phyloP scores from a whole-genome alignment of 225 moss, liverwort and hornwort genomes.

The Climacium dendroides region DNA sequence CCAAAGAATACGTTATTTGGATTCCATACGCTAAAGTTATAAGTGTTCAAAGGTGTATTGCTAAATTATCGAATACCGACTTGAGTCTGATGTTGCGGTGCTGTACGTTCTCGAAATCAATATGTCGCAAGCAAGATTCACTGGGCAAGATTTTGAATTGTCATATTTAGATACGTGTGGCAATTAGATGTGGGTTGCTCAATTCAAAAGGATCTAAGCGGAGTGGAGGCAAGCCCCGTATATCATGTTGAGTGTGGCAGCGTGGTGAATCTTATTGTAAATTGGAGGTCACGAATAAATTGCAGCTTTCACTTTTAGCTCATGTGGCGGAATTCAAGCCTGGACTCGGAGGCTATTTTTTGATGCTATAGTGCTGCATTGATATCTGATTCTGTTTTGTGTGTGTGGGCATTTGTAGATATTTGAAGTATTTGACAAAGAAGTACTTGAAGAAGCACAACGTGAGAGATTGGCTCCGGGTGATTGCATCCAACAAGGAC shows the following conservation, averaged over 20 bases:
- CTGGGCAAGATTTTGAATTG: too few species aligned
- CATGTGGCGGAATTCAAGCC: not conserved
- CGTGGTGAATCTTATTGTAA: not conserved
- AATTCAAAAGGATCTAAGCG: not conserved
- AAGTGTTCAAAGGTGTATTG: not conserved
- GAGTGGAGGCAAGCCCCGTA: not conserved
- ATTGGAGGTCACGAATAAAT: not conserved
- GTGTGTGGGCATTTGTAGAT: not conserved
- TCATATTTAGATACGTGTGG: not conserved
- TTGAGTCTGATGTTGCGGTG: not conserved
- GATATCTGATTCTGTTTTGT: not conserved
- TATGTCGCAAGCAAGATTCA: not conserved
- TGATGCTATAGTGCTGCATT: not conserved
- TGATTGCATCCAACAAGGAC: slow-evolving; percentile 67
- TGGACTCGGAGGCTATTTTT: not conserved
- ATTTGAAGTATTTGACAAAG: slow-evolving; percentile 67
- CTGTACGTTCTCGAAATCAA: not conserved
- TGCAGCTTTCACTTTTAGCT: not conserved
- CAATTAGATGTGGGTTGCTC: not conserved
- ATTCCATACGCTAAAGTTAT: not conserved
- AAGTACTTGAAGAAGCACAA: slow-evolving; percentile 77
- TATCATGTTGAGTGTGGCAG: not conserved
- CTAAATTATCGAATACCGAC: too few species aligned
- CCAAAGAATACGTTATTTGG: too few species aligned
- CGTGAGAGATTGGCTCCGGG: slow-evolving; percentile 69